Evolutionary conservation across 441 rosid species (phyloP), one percentile per base, ranked within the genome.

Genomic region (Biscutella laevigata): DNA sequence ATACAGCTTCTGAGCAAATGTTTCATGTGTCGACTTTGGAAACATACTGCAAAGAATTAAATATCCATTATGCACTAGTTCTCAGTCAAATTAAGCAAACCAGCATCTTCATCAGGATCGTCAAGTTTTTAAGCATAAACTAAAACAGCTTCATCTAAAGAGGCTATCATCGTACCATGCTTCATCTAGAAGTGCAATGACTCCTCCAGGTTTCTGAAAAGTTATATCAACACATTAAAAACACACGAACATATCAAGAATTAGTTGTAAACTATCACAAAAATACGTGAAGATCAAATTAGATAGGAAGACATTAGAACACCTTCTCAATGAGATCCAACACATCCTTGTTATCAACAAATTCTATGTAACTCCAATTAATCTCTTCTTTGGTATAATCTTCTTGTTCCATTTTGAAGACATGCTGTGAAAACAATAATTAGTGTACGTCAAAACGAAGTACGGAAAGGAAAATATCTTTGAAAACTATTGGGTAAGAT

Each of bases 361-460:
- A 94, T 68, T 94, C 97, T 59, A 94, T 94, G 76, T 94, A 94
- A 79, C 97, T 94, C 99, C 99, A 94, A 42, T 94, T 79, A 67
- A 94, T 94, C 80, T 89, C 99, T 72, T 94, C 99, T 70, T 87
- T 94, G 9, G 96, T 84, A 66, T 94, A 94, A 62, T 94, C 99
- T 69, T 94, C 97, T 69, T 94, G 99, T 71, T 94, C 99, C 99
- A 87, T 94, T 81, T 94, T 94, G 71, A 94, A 94, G 68, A 94
- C 99, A 70, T 94, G 96, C 97, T 89, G 94, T 73, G 73, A 66
- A 50, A 6, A 62, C 17, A 70, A 38, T n/a, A 68, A 51, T 48
- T 32, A 45, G 32, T 53, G 57, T 26, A 53, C 27, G 45, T 25
- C 58, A 43, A 68, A 64, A 41, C 34, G 30, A 59, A 46, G 59